These are phyloP conservation scores for Amanita phalloides DNA, from an alignment of 768 basidiomycete species.

Conservation along the genomic window DNA sequence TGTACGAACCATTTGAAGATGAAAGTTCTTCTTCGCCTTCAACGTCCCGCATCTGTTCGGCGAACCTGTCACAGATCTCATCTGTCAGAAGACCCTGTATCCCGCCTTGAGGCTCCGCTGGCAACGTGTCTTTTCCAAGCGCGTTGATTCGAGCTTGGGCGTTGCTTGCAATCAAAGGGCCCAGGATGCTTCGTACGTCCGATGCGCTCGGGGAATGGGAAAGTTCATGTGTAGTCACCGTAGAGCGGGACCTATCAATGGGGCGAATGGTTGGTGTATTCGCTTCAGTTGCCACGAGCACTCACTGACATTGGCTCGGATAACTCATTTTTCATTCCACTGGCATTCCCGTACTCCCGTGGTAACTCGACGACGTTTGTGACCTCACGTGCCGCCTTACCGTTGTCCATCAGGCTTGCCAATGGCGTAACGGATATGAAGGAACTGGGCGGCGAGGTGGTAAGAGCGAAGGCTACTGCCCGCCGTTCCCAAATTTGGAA, in stretches of 20 bases:
- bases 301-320: conserved; percentile 3
- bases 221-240: neutral
- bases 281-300: neutral
- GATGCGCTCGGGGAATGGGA: neutral
- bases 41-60: conserved; percentile 10
- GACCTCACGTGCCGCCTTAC: neutral
- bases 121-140: neutral
- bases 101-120: conserved; percentile 7
- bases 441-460: too few species aligned
- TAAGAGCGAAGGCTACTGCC: too few species aligned
- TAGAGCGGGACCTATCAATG: neutral
- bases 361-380: too few species aligned
- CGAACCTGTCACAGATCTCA: conserved; percentile 15
- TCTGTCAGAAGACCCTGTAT: conserved; percentile 16
- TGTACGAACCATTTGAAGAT: neutral
- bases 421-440: too few species aligned
- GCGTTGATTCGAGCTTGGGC: neutral
- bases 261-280: neutral
- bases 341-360: neutral
- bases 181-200: neutral
- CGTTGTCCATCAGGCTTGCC: too few species aligned
- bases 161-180: neutral
- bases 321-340: neutral
- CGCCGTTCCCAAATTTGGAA: too few species aligned
- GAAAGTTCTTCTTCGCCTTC: neutral